Evolutionary conservation across 768 basidiomycete species (phyloP), one percentile per base, ranked within the genome.

Genomic region (Russula vinacea): DNA sequence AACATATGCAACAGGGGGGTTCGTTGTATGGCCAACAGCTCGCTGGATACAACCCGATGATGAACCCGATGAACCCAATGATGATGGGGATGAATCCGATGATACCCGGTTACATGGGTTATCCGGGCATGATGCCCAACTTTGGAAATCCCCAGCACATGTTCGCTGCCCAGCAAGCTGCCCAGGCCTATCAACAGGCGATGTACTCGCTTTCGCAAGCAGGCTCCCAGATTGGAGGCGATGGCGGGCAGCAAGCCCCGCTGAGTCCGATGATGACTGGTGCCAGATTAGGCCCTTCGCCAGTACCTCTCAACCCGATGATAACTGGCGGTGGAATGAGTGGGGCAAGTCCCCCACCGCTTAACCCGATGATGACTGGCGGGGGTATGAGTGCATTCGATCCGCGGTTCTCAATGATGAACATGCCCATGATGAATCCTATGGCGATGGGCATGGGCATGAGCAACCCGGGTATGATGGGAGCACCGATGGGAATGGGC

Each of bases 181-280:
- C 88, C 40, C 88, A 91, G 70, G 92, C 92, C 0, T 94, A 93
- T 75, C 92, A 92, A 72, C 90, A 92, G 72, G 89, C 90, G 22
- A 92, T 92, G 90, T 83, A 90, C 80, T 83, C 87, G 19, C 88
- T 87, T 70, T 90, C 89, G 14, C 77, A 80, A 16, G 84, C 85
- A n/a, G 90, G 89, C 37, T 88, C 87, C 3, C 87, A 89, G 66
- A 77, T 79, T 45, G 86, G 84, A n/a, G 88, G 82, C 5, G 82
- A 81, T 9, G 83, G 79, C 39, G 75, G 72, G 7, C 50, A 69
- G 5, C 69, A 83, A 66, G 79, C 80, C 58, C 84, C 83, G 19
- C 81, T 82, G 76, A 80, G 75, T 50, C 71, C 74, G 33, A 73
- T 74, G 74, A 69, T 69, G 68, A 69, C 66, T 1, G 62, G 68